Base-by-base conservation (phyloP, 2,329 filamentous ascomycete species). In the Aspergillus aculeatus region DNA sequence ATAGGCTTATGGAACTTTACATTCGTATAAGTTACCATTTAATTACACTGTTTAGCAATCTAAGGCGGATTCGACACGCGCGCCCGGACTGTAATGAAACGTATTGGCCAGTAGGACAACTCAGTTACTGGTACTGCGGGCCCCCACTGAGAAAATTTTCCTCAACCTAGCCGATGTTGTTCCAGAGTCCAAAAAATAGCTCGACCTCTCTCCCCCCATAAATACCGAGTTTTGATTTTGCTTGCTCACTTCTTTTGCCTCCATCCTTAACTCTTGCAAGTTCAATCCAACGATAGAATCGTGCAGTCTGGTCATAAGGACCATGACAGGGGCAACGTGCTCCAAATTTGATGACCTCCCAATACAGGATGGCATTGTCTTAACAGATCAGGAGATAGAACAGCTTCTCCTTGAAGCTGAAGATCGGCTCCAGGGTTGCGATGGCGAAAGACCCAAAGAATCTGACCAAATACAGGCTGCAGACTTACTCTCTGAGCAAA, bases 351-450 rank as follows among this genome's bases (percentile, higher is more conserved):
- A 49, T 29, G 12, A 16, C 10, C 19, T 35, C 53, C 26, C n/a
- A 55, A n/a, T n/a, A 21, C 47, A 29, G 21, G 54, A 56, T 31
- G 50, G 69, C 47, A 77, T 81, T 55, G 80, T 82, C 56, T 75
- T 89, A 62, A 84, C 82, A 41, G 86, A 89, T 71, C 82, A 85
- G 64, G 83, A 89, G 69, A 83, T 90, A 54, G 82, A 86, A 56
- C 77, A 83, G 69, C 79, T 91, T 58, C 81, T 91, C 54, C 80
- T 81, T 56, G 82, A 88, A 74, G 88, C 88, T 58, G 86, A 89
- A 68, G 73, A 76, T 60, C 82, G 87, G 62, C 75, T 90, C 62
- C 74, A 67, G 66, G 71, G 71, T 65, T 67, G 35, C 50, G 23
- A 53, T 53, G 41, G 35, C 24, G 11, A n/a, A 4, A n/a, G 23